phyloP scores from a whole-genome alignment of 441 rosid species.

The Breynia disticha region DNA sequence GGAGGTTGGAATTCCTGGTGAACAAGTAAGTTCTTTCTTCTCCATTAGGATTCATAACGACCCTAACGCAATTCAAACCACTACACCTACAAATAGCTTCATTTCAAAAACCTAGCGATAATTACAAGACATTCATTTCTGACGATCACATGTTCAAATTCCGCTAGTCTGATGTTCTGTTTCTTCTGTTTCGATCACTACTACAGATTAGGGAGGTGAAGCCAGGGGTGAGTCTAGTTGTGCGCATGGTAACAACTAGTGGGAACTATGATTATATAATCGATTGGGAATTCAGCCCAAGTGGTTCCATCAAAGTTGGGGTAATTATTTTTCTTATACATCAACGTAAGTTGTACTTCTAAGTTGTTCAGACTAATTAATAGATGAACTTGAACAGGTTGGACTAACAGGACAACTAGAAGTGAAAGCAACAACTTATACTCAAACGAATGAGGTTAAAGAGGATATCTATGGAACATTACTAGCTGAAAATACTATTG shows the following conservation, averaged over 20 bases:
- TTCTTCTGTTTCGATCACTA: neutral
- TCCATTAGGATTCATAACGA: too few relatives aligned
- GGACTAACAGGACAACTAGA: constrained; percentile 49
- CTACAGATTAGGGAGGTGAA: constrained; percentile 51
- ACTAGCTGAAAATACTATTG: constrained; percentile 41
- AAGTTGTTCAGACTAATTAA: too few relatives aligned
- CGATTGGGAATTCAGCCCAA: constrained; percentile 69
- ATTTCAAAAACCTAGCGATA: too few relatives aligned
- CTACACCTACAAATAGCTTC: too few relatives aligned
- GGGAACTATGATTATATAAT: constrained; percentile 57
- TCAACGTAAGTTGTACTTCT: too few relatives aligned
- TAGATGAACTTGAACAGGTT: constrained; percentile 22
- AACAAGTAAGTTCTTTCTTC: neutral
- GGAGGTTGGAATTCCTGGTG: constrained; percentile 32
- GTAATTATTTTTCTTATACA: constrained; percentile 11
- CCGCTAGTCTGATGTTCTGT: too few relatives aligned
- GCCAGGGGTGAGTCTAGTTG: constrained; percentile 47
- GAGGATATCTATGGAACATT: constrained; percentile 45
- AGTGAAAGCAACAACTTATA: constrained; percentile 31
- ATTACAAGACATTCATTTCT: too few relatives aligned
- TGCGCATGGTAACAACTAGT: constrained; percentile 38
- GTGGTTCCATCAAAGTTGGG: constrained; percentile 51
- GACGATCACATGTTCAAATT: too few relatives aligned
- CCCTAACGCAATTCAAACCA: too few relatives aligned
- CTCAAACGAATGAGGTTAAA: constrained; percentile 28